Percentiles rank a stretch among this genome's conserved stretches.
Conservation (phyloP, 345 rosid species). For the Citrus sinensis region DNA sequence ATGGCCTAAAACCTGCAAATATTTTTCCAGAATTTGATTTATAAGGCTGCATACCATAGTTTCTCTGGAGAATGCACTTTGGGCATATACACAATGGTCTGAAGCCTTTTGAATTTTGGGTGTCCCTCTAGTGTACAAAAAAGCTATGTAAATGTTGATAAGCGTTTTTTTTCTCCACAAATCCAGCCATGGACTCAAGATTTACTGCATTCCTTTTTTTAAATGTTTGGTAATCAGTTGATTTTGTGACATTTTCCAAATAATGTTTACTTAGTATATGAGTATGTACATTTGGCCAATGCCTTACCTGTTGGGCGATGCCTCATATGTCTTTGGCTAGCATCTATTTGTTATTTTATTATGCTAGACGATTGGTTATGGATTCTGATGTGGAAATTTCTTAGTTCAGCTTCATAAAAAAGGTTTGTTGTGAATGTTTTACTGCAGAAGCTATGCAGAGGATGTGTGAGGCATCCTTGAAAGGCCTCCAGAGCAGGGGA, state of each 20-base stretch:
- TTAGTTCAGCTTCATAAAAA: neutral
- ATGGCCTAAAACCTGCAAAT: neutral
- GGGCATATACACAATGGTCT: neutral
- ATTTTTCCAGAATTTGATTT: neutral
- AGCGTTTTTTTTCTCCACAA: neutral
- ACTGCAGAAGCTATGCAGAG: conserved; percentile 42
- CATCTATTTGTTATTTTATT: neutral
- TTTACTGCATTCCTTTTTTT: no score
- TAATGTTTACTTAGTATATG: neutral
- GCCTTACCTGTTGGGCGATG: neutral
- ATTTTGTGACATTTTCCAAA: neutral
- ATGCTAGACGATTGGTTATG: neutral
- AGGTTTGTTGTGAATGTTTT: neutral
- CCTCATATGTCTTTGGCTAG: neutral
- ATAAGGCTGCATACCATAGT: neutral
- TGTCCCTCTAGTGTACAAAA: neutral
- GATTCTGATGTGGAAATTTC: neutral
- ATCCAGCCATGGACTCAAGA: neutral
- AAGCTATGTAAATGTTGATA: neutral
- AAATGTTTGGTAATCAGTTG: neutral
- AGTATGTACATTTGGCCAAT: neutral
- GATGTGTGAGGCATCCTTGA: conserved; percentile 49
- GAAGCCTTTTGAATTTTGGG: neutral
- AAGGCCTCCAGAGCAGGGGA: conserved; percentile 46
- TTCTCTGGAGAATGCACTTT: neutral